These are phyloP conservation scores for Nakazawaea siamensis DNA, from an alignment of 805 yeast species.

Conservation along the genomic window DNA sequence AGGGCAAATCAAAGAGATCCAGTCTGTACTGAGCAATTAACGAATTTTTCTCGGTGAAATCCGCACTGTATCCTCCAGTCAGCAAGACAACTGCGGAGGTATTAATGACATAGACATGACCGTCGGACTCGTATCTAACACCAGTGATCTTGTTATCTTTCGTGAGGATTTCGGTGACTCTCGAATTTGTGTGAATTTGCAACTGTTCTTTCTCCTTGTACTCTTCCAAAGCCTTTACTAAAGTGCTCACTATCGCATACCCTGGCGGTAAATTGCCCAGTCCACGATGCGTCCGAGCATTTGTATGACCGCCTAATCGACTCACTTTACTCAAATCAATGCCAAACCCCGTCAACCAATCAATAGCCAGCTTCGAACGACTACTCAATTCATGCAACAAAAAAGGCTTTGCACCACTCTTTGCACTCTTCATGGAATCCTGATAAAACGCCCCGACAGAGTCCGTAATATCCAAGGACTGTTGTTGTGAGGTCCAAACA, in stretches of 20 bases:
- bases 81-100: slow-evolving; percentile 41
- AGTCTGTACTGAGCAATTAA: slow-evolving; percentile 36
- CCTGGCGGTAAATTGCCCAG: slow-evolving; percentile 47
- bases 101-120: too few species aligned
- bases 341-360: slow-evolving; percentile 24
- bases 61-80: slow-evolving; percentile 52
- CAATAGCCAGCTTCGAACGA: slow-evolving; percentile 24
- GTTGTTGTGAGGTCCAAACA: slow-evolving; percentile 24
- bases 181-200: slow-evolving; percentile 29
- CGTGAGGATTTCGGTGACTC: slow-evolving; percentile 24
- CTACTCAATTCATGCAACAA: slow-evolving; percentile 21
- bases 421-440: slow-evolving; percentile 28
- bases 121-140: slow-evolving; percentile 27
- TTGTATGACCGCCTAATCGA: slow-evolving; percentile 32
- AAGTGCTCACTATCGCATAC: slow-evolving; percentile 42
- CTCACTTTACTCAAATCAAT: slow-evolving; percentile 25
- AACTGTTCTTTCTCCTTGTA: slow-evolving; percentile 24
- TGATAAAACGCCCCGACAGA: slow-evolving; percentile 18
- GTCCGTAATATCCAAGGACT: slow-evolving; percentile 16
- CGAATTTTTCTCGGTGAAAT: slow-evolving; percentile 26
- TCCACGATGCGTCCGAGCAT: slow-evolving; percentile 32
- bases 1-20: slow-evolving; percentile 35
- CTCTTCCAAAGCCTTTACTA: slow-evolving; percentile 28
- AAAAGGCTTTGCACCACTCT: slow-evolving; percentile 18
- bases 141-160: slow-evolving; percentile 26